Evolutionary conservation across 176 grass and related monocot species (phyloP), one percentile per base, ranked within the genome.

Genomic region (Neostapfia colusana): DNA sequence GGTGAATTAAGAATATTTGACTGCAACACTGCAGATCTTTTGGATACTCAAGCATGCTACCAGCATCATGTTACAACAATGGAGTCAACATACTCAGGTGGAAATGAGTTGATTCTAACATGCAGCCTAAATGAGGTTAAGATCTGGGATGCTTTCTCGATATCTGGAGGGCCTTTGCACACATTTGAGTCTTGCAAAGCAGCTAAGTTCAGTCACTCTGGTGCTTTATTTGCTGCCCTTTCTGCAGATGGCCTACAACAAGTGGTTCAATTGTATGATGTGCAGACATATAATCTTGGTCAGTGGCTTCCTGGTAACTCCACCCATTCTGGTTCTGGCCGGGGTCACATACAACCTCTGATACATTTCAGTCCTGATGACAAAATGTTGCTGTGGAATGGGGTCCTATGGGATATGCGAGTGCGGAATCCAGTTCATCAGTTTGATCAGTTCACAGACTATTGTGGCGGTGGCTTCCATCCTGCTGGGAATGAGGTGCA

Each of bases 371-470:
- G 87, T 76, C 91, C 95, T 62, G 88, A 63, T 16, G 95, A 98
- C 36, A 87, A 70, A 6, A 90, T 95, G 91, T 70, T 98, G 59
- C 75, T 98, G 73, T 98, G 91, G 91, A 98, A 98, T 44, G 95
- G 95, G 39, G 74, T 88, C 35, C 90, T 98, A 67, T 98, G 95
- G 95, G 95, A 98, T 85, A 83, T 78, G 27, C 85, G 91, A 34
- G 79, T 70, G 45, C 61, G 82, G 10, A 80, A 76, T 69, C 71
- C 89, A 55, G 38, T 98, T 49, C 89, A 92, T 88, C 87, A 87
- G 60, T 98, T 98, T 70, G 95, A 98, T 56, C 95, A 98, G 70
- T 98, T 98, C 80, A 98, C 95, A 46, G 95, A 98, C 76, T 98
- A 94, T 39, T 86, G 95, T 35, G 95, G 95, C 0, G 95, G 95